phyloP scores from a whole-genome alignment of 2,329 filamentous ascomycete species.

The Gliomastix tumulicola region DNA sequence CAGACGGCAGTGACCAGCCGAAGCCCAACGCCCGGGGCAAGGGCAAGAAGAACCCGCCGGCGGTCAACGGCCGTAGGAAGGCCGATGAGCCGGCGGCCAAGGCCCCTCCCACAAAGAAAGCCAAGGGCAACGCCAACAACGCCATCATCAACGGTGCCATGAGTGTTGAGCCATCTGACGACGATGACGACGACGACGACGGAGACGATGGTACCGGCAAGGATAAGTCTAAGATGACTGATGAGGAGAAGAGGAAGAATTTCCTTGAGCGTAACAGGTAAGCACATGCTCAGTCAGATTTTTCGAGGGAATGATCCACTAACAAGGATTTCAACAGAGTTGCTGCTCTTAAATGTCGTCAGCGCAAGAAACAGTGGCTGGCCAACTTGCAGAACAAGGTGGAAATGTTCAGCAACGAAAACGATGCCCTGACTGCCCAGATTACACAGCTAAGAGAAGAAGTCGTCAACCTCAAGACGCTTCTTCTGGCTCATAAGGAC shows the following conservation, averaged over 20 bases:
- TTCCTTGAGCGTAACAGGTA: conserved; percentile 96
- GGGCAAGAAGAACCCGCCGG: conserved; percentile 56
- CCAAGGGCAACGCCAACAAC: conserved; percentile 37
- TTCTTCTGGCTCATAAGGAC: conserved; percentile 91
- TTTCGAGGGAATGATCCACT: too few relatives aligned
- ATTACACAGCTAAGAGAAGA: conserved; percentile 84
- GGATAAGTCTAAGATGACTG: conserved; percentile 76
- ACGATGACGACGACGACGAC: conserved; percentile 46
- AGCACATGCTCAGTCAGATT: conserved; percentile 17
- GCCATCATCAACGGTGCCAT: conserved; percentile 8
- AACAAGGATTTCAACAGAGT: conserved; percentile 70
- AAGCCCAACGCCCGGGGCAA: conserved; percentile 60
- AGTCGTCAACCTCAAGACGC: conserved; percentile 88
- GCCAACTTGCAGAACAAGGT: conserved; percentile 92
- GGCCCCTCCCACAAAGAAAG: conserved; percentile 60
- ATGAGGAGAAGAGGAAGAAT: conserved; percentile 97
- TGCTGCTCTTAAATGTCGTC: conserved; percentile 91
- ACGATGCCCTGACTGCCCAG: conserved; percentile 77
- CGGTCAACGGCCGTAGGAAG: conserved; percentile 68
- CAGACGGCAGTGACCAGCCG: conserved; percentile 65
- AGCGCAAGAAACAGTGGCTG: conserved; percentile 98
- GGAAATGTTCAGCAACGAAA: conserved; percentile 86
- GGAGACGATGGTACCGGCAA: conserved; percentile 41
- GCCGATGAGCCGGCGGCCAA: conserved; percentile 59
- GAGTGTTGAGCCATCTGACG: conserved; percentile 37